A percentile compares a stretch with the other conserved stretches of the same genome.
Evolutionary conservation across 345 rosid genomes (phyloP).

Genomic region (Citrus trifoliata): DNA sequence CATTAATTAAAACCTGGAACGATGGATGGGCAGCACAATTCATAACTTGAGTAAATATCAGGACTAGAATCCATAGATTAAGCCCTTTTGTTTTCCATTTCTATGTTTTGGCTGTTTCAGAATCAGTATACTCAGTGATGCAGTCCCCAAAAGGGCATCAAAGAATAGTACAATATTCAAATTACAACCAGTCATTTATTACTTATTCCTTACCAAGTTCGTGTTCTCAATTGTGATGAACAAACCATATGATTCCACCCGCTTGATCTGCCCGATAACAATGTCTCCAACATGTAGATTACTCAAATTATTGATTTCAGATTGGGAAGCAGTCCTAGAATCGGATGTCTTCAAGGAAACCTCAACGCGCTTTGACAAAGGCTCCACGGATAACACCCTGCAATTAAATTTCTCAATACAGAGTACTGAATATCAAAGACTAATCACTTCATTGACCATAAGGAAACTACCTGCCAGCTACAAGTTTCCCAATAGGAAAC

Average conservation of each 20-base stretch:
- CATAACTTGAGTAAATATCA: background rate
- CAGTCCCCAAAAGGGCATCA: background rate
- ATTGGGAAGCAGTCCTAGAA: conserved; percentile 37
- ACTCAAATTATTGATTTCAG: conserved; percentile 50
- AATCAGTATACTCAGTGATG: background rate
- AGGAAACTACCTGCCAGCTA: conserved; percentile 63
- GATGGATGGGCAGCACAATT: background rate
- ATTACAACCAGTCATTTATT: background rate
- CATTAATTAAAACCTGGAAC: background rate
- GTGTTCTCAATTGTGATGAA: conserved; percentile 61
- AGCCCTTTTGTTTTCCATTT: background rate
- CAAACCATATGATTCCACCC: conserved; percentile 80
- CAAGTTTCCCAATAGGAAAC: conserved; percentile 89
- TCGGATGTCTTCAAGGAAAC: conserved; percentile 66
- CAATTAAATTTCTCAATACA: conserved; percentile 25
- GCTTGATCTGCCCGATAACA: conserved; percentile 65
- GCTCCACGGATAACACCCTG: conserved; percentile 86
- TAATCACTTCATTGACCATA: conserved; percentile 3
- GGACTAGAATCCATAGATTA: background rate
- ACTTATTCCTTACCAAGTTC: conserved; percentile 57
- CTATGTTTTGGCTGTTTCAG: background rate
- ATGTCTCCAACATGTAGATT: conserved; percentile 56
- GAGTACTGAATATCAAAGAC: background rate
- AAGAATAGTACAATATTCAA: background rate
- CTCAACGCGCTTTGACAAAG: conserved; percentile 78